Base-by-base conservation (phyloP, 306 rosid species). In the Cucurbita moschata region DNA sequence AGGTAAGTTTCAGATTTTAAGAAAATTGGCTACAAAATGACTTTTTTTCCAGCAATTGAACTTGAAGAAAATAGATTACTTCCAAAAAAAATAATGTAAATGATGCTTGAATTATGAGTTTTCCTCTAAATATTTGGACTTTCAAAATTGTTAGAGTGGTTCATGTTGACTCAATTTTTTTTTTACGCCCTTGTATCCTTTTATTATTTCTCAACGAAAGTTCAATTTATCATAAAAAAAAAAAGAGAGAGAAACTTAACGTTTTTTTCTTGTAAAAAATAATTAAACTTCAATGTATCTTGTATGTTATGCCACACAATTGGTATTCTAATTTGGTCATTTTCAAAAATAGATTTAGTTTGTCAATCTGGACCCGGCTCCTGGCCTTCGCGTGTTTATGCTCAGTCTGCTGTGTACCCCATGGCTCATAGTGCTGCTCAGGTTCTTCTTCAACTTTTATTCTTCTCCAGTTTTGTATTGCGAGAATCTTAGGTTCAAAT, bases 341-440 rank as follows among this genome's bases (percentile, higher is more conserved):
- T 63, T 51, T 59, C 68, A 60, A 75, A 73, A 71, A 68, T 92
- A 95, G 99, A 95, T 85, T 84, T 95, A 81, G 91, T 95, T 75
- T 95, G 99, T 82, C 99, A 91, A 79, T 95, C 99, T 75, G 99
- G 99, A 81, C 99, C 99, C 57, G 85, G 90, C 76, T 84, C 95
- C 37, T 95, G 99, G 99, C 91, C 99, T 79, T 89, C 97, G 55
- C 18, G 76, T 68, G 77, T 91, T 77, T 95, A 95, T 73, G 97
- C 97, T 49, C 86, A 91, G 79, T 88, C 99, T 71, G 99, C 99
- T 53, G 65, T 84, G 77, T 82, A 95, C 76, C 99, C 99, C 49
- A 95, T 95, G 99, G 99, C 97, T 82, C 89, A 91, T 73, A 95
- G 99, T 76, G 95, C 96, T 62, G 99, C 99, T 43, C 96, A 89